Evolutionary conservation across 2,329 filamentous ascomycete genomes (phyloP).

Genomic region (Colletotrichum sojae): DNA sequence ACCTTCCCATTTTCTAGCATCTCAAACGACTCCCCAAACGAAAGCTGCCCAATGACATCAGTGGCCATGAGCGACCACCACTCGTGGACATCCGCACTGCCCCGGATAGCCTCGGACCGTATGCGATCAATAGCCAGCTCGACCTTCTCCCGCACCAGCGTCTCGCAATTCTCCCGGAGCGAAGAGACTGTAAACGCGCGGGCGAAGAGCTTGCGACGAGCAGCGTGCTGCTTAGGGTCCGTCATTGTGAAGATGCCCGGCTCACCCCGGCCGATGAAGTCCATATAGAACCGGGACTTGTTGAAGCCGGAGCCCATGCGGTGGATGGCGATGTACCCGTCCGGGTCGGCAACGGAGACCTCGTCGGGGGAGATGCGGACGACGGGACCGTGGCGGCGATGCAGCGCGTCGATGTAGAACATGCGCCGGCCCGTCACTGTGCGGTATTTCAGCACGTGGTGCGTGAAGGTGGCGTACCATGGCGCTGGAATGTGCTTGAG

Average conservation of each 20-base stretch:
- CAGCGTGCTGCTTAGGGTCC: conserved; percentile 23
- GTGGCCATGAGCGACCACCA: conserved; percentile 69
- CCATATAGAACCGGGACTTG: conserved; percentile 16
- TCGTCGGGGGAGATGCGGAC: conserved; percentile 30
- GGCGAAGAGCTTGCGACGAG: conserved; percentile 57
- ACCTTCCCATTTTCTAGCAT: conserved; percentile 66
- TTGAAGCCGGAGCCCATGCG: conserved; percentile 26
- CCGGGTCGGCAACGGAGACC: conserved; percentile 24
- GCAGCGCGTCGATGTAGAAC: conserved; percentile 22
- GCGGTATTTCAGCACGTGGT: conserved; percentile 19
- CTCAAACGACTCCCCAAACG: conserved; percentile 69
- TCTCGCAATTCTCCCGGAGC: conserved; percentile 48
- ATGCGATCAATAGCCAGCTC: conserved; percentile 60
- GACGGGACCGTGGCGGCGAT: conserved; percentile 19
- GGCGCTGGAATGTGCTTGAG: conserved; percentile 29
- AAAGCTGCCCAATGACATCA: conserved; percentile 67
- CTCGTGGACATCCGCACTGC: conserved; percentile 62
- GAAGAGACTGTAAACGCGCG: conserved; percentile 54
- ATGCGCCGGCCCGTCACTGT: conserved; percentile 22
- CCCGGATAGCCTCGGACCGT: conserved; percentile 55
- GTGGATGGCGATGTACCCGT: conserved; percentile 27
- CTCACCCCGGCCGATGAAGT: conserved; percentile 1
- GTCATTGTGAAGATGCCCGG: conserved; percentile 15
- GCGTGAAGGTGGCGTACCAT: conserved; percentile 28
- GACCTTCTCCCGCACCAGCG: conserved; percentile 53